These are phyloP conservation scores for Hypericum androsaemum DNA, from an alignment of 345 rosid species.

Conservation along the genomic window DNA sequence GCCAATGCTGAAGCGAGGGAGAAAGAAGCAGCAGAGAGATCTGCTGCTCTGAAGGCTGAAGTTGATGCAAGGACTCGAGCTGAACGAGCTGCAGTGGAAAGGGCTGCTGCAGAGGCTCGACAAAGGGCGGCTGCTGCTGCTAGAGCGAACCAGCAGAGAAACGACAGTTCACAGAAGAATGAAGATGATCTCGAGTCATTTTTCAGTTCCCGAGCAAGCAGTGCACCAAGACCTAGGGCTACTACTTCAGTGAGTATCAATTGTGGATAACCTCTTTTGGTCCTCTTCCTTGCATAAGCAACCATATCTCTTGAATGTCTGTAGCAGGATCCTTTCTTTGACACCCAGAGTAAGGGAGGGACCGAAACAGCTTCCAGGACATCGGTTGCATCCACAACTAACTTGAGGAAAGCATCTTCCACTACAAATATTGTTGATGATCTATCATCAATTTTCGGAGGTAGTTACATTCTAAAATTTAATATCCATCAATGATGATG, in stretches of 20 bases:
- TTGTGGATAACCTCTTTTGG: background rate
- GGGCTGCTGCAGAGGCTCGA: conserved; percentile 32
- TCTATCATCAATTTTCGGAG: conserved; percentile 86
- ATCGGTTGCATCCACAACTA: conserved; percentile 46
- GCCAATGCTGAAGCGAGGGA: background rate
- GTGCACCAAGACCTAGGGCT: conserved; percentile 81
- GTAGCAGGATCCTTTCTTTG: conserved; percentile 67
- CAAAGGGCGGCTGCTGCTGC: conserved; percentile 47
- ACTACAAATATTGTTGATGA: conserved; percentile 64
- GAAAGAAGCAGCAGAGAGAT: background rate
- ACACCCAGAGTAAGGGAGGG: conserved; percentile 58
- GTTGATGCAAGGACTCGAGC: conserved; percentile 32
- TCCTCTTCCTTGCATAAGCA: conserved; percentile 1
- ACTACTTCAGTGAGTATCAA: conserved; percentile 45
- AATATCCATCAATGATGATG: background rate
- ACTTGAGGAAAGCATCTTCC: conserved; percentile 75
- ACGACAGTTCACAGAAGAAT: conserved; percentile 37
- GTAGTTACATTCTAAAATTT: conserved; percentile 23
- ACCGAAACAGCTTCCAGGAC: conserved; percentile 49
- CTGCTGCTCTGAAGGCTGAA: background rate
- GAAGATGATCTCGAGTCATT: conserved; percentile 81
- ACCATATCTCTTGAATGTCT: conserved; percentile 12
- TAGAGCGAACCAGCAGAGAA: conserved; percentile 38
- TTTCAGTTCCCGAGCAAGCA: conserved; percentile 71
- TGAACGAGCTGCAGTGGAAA: conserved; percentile 75